Evolutionary conservation across 148 eudicot species (phyloP).

Genomic region (Cornus florida): DNA sequence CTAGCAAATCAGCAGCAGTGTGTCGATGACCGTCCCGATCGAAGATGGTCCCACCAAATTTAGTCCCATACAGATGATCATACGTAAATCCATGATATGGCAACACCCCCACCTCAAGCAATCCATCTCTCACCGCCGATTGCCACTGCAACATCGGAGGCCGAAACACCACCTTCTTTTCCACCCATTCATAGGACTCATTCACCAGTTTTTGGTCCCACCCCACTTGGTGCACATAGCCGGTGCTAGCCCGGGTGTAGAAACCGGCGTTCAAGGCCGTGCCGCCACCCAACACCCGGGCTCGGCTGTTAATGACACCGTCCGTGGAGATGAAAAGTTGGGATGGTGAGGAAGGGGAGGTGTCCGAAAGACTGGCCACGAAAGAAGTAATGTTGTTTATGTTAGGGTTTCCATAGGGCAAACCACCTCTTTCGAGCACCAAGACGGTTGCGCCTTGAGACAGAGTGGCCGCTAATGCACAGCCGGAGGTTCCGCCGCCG

Average conservation of each 20-base stretch:
- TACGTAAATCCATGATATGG: slow-evolving; percentile 75
- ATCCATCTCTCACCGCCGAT: slow-evolving; percentile 65
- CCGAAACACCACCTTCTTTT: slow-evolving; percentile 54
- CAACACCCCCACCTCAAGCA: slow-evolving; percentile 59
- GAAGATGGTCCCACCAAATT: slow-evolving; percentile 80
- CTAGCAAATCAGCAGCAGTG: slow-evolving; percentile 83
- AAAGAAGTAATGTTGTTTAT: slow-evolving; percentile 45
- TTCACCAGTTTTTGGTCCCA: slow-evolving; percentile 64
- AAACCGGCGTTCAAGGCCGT: slow-evolving; percentile 83
- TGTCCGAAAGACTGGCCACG: slow-evolving; percentile 31
- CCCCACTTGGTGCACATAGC: slow-evolving; percentile 39
- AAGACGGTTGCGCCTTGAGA: slow-evolving; percentile 54
- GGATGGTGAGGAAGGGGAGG: slow-evolving; percentile 61
- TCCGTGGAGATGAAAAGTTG: slow-evolving; percentile 79
- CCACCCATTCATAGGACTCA: slow-evolving; percentile 82
- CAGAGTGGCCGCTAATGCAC: slow-evolving; percentile 74
- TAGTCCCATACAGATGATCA: slow-evolving; percentile 72
- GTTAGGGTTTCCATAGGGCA: slow-evolving; percentile 61
- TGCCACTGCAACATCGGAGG: slow-evolving; percentile 66
- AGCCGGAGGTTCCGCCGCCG: slow-evolving; percentile 95
- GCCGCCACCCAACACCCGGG: slow-evolving; percentile 78
- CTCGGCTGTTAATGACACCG: slow-evolving; percentile 78
- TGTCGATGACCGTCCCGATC: slow-evolving; percentile 72
- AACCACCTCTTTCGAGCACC: slow-evolving; percentile 74
- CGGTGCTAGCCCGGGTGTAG: slow-evolving; percentile 58